Base-by-base conservation (phyloP, 2,329 filamentous ascomycete genomes). In the Fusarium sterilihyphosum region DNA sequence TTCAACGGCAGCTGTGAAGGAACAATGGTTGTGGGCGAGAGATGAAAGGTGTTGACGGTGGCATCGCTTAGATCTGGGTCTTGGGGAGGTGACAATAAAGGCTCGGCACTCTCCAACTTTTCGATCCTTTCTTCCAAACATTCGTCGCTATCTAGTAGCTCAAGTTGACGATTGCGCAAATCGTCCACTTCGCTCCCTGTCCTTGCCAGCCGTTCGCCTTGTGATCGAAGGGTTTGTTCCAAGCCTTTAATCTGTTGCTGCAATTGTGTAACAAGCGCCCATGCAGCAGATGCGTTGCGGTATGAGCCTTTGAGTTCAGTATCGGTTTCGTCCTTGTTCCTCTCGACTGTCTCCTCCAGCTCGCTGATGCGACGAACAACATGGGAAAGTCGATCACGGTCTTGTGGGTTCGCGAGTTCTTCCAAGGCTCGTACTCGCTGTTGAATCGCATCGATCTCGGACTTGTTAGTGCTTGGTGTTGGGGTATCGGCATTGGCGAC, bases 51-150 rank as follows among this genome's bases (percentile, higher is more conserved):
- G 29, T 70, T 62, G 59, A 62, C 49, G 24, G 52, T 60, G 33
- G 67, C 62, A 54, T 69, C 59, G 26, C 49, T 54, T 26, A 67
- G 60, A 22, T 63, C 43, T 43, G 67, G 58, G 20, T 80, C 78
- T 58, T 73, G 72, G 18, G 74, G 73, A 33, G 79, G 77, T 40
- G 77, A 78, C 43, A 70, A 67, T n/a, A 73, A 41, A 56, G 69
- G 67, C 52, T 78, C 70, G 24, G 74, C 61, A 56, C 61, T 76
- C 71, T 82, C 86, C 22, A 89, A 79, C 40, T 81, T 84, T 60
- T 89, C 87, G 46, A 90, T 83, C 46, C 87, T 86, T 76, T 90
- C 88, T 72, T 90, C 88, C 70, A 90, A 74, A 68, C 84, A 82
- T 76, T 88, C 83, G 65, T 87, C 84, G 74, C 86, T 85, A 63